Evolutionary conservation across 192 early-diverging fungal species (phyloP), one percentile per base, ranked within the genome.

Genomic region (Kickxella alabastrina): DNA sequence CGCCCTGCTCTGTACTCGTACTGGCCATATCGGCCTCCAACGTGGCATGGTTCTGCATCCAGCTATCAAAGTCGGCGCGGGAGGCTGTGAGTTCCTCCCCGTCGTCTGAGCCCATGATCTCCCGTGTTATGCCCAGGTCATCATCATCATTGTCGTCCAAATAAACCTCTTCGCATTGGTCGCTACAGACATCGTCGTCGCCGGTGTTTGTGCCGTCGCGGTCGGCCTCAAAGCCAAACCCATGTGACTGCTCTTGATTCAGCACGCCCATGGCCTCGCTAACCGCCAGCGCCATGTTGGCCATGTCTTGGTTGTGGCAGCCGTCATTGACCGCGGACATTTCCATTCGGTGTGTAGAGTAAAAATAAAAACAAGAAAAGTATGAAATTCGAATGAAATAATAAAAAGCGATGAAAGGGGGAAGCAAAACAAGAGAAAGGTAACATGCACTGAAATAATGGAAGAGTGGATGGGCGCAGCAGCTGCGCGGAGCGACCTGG

Each of bases 51-150:
- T 21, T n/a, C 4, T 27, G 22, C 67, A 69, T 69, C 67, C 67
- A 69, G 34, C 58, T 50, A 37, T 69, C 67, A 58, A 69, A 69
- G 35, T 57, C 58, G 13, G 54, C 59, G 1, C 49, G 43, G 8
- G 54, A 62, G 10, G 54, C 17, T 6, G 59, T 62, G 18, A 41
- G 28, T 18, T 40, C 52, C 27, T 68, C 65, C 1, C 51, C 22
- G 10, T 31, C 26, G 15, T 43, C 52, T 10, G 40, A n/a, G 6
- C 57, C 56, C 57, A 55, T 54, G 38, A 58, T 51, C 37, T 68
- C 65, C 13, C 48, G 46, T 0, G 65, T 60, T 29, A 68, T 68
- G n/a, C 46, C 52, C 5, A 49, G 28, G 1, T 34, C 39, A 29
- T n/a, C n/a, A n/a, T n/a, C n/a, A n/a, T n/a, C n/a, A n/a, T n/a